Base-by-base conservation (phyloP, 2,329 filamentous ascomycete genomes). In the Aureobasidium namibiae region DNA sequence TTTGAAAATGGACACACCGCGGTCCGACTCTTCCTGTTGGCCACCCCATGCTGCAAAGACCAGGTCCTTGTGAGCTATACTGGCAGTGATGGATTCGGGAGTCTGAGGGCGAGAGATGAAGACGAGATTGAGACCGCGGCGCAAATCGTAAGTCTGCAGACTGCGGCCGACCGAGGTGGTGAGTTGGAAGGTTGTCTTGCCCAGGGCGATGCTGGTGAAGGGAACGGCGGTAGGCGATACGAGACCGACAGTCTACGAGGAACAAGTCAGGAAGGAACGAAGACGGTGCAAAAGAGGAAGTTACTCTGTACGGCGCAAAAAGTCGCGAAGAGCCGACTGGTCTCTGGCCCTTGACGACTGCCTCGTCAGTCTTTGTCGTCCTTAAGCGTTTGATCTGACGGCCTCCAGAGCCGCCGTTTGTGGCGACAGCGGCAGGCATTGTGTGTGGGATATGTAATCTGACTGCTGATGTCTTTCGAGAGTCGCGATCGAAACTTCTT, bases 131-230 rank as follows among this genome's bases (percentile, higher is more conserved):
- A 99, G 82, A 48, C 92, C 92, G 67, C 87, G 85, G 72, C 88
- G 90, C 62, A 99, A 77, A 71, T 99, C 94, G 76, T 99, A 99
- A 0, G 94, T 99, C 74, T 99, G 94, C 48, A 99, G 81, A 61
- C 87, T 90, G 67, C 86, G 84, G 63, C 92, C 94, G 62, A 95
- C 89, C 0, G 90, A 97, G 31, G 94, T 99, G 34, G 94, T 97
- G 73, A 99, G 90, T 72, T 99, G 94, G 70, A 96, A 99, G 3
- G 91, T 95, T 0, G 90, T 92, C 75, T 95, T 96, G 60, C 94
- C 94, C 16, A 96, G 80, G 0, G 92, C 89, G 33, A 95, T 82
- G 6, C 88, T 88, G 2, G 92, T 92, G 70, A 99, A 97, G 0
- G 94, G 92, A 0, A 96, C 90, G 50, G 80, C 76, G 2, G 92